Evolutionary conservation across 1,284 basidiomycete species (phyloP).

Genomic region (Austroboletus niveus): DNA sequence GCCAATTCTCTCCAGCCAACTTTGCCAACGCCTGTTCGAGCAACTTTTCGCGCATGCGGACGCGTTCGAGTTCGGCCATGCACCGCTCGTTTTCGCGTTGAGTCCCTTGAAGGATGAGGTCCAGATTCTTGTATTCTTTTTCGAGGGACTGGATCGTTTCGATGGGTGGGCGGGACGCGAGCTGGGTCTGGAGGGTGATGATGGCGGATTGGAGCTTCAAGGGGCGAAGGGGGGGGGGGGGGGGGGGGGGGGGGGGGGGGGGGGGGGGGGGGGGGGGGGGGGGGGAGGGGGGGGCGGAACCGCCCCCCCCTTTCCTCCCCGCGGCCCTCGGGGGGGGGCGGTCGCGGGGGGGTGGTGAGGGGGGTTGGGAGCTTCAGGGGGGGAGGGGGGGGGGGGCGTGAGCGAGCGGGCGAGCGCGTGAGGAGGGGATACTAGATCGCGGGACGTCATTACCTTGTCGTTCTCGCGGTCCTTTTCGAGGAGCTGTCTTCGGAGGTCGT

Average conservation of each 20-base stretch:
- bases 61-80: constrained; percentile 73
- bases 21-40: constrained; percentile 68
- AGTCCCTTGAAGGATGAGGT: constrained; percentile 68
- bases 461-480: constrained; percentile 71
- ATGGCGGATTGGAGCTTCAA: constrained; percentile 54
- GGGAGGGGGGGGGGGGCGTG: no score
- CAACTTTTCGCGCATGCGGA: constrained; percentile 61
- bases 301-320: no score
- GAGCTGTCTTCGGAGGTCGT: constrained; percentile 63
- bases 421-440: neutral
- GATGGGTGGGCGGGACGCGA: constrained; percentile 60
- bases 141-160: constrained; percentile 62
- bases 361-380: no score
- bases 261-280: no score
- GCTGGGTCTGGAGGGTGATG: constrained; percentile 57
- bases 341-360: no score
- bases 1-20: constrained; percentile 73
- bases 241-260: no score
- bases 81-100: constrained; percentile 76
- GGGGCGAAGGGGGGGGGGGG: no score
- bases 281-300: no score
- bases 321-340: no score
- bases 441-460: constrained; percentile 48
- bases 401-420: neutral
- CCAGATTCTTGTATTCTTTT: constrained; percentile 69